Evolutionary conservation across 179 eudicot species (phyloP), one percentile per base, ranked within the genome.

Genomic region (Silene coronaria): DNA sequence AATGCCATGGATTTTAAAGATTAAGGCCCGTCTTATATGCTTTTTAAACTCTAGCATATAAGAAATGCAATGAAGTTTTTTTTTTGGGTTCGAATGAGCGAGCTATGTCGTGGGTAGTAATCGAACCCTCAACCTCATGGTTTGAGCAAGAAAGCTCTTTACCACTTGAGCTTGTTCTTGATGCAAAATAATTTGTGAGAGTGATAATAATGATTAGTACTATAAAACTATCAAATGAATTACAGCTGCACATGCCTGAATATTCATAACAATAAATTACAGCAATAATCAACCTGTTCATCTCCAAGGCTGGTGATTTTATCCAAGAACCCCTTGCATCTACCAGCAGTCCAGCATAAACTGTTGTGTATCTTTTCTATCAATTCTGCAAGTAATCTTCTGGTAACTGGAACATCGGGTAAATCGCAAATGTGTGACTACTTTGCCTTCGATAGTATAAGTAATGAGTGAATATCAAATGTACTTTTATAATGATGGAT

Each of bases 341-440:
- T 70, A 46, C 59, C 55, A 24, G 59, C 36, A 14, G 1, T 34
- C 1, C 38, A 34, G 38, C 38, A 34, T 59, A 19, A 70, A 26
- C n/a, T 51, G 42, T 42, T 38, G 30, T 69, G 19, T 42, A 45
- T 22, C 7, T 45, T 13, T 51, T 23, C 72, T 22, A 69, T 3
- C 51, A 70, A 22, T 70, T 45, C 30, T 24, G 73, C 24, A 4
- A 23, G 27, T 42, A 69, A 4, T 45, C 5, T 45, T 70, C 30
- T 14, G 26, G 75, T 72, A 30, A 58, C 75, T 72, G 75, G 22
- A 53, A 71, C 13, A 27, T 55, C 75, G 12, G 9, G 66, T 32
- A 58, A 71, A 27, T 57, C 58, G 34, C 75, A 57, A 28, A 57
- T 12, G 48, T 32, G 36, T 57, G 65, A 72, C 27, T 21, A 57